Base-by-base conservation (phyloP, 495 filamentous ascomycete genomes). In the Aspergillus sparsus region DNA sequence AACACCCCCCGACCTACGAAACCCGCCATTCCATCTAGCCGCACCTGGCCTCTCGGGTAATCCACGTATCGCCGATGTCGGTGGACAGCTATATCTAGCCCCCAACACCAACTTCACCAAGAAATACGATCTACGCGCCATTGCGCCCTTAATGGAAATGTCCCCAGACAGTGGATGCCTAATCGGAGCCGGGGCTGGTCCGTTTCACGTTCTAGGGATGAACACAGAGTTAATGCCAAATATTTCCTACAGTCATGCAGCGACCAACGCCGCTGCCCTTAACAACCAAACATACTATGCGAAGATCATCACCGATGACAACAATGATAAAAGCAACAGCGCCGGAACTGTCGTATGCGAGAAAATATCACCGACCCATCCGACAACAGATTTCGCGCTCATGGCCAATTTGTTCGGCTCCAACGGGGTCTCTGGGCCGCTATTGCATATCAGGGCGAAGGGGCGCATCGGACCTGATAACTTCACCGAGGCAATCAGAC, bases 381-480 rank as follows among this genome's bases (percentile, higher is more conserved):
- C 49, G 0, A 70, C 60, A 15, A 68, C 72, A 2, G 71, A 73
- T 39, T 77, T 63, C 46, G 76, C 66, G 1, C 61, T 77, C 2
- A 78, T 78, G 76, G 68, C 66, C 32, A 77, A 77, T 49, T 59
- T 78, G 0, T 74, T 70, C 36, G 73, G 74, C 7, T 72, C 65
- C 5, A 44, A 55, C 34, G 76, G 74, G 0, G n/a, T 53, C 0
- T 32, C 68, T 0, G 74, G 76, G 1, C 62, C 65, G 12, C 70
- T 79, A 1, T 45, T 77, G 0, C 74, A 73, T 31, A 57, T 79
- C 21, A 62, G 46, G 0, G 74, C 72, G 6, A 64, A 62, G 37
- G 56, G 37, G 0, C 63, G 74, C 5, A 74, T 39, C 0, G 72
- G 74, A 0, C 44, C 60, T 7, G 4, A 32, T 6, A 62, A 56